Evolutionary conservation across 139 green algal species (phyloP), one percentile per base, ranked within the genome.

Genomic region (Closterium sp.): DNA sequence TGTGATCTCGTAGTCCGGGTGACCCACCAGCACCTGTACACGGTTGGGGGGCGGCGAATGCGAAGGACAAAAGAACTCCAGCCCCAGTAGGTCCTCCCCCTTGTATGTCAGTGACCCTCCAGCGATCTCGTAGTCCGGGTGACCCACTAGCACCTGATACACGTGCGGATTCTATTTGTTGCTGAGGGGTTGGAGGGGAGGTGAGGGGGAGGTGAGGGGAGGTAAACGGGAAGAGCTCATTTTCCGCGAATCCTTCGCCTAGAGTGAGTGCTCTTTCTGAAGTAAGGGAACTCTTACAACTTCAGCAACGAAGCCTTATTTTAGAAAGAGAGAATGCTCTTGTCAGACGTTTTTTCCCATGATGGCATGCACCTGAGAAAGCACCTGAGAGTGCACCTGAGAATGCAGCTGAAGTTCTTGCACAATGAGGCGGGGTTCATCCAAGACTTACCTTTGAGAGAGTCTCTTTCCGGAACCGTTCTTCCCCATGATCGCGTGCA

Each of bases 401-500:
- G 4, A 76, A 87, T 87, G 19, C 33, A 34, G 16, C 33, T 34
- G 12, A 87, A 81, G 12, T 1, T 38, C 9, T 87, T 21, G n/a
- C n/a, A n/a, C n/a, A n/a, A n/a, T n/a, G n/a, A n/a, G n/a, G n/a
- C n/a, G n/a, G n/a, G n/a, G n/a, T n/a, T n/a, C n/a, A n/a, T n/a
- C 33, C 12, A 38, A 34, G 33, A 16, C 84, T 30, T 84, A 93
- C 96, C 91, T 99, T 99, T 36, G 94, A 96, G 4, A 99, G 95
- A 35, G 98, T 99, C 93, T 97, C 95, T 99, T 99, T 84, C 98
- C 98, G 16, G 94, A 97, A 5, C 98, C 98, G 94, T 99, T 99
- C 90, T 98, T 99, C 34, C 98, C 98, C 98, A 99, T 99, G 94
- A 99, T 99, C 28, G 98, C 98, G 92, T 99, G 98, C 86, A 97